Conservation (phyloP, 202 grass and related monocot species). For the Bolboschoenoplectus hybrid region DNA sequence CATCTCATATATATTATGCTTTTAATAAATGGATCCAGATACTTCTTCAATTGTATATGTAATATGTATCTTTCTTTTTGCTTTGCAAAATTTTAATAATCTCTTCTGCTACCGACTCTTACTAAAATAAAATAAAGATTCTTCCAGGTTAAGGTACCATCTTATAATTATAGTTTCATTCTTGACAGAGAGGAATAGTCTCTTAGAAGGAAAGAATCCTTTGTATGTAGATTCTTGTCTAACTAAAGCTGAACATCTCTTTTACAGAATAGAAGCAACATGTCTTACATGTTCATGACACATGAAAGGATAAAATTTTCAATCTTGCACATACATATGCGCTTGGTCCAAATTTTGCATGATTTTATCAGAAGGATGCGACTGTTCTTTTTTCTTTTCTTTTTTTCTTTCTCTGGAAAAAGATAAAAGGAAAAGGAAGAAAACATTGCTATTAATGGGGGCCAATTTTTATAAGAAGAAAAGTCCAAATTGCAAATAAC, state of each 20-base stretch:
- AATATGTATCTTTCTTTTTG: background rate
- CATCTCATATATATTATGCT: background rate
- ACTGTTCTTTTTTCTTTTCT: background rate
- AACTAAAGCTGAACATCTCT: conserved; percentile 8
- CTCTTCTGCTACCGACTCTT: background rate
- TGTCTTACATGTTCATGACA: conserved; percentile 2
- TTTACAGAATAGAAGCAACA: conserved; percentile 4
- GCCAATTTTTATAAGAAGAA: background rate
- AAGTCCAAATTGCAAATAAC: background rate
- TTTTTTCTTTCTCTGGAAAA: background rate
- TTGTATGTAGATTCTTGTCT: background rate
- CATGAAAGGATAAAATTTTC: background rate
- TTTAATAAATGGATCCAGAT: background rate
- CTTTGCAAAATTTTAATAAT: background rate
- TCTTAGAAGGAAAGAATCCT: conserved; percentile 27
- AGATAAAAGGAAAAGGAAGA: background rate
- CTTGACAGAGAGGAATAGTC: conserved; percentile 10
- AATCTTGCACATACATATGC: background rate
- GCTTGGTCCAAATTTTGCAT: background rate
- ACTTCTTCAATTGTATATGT: background rate
- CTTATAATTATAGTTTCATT: conserved; percentile 7
- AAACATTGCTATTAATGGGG: background rate
- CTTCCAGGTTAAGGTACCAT: conserved; percentile 13
- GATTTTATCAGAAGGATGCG: background rate
- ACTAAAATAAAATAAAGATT: background rate